Evolutionary conservation across 2,329 filamentous ascomycete species (phyloP), one percentile per base, ranked within the genome.

Genomic region (Fusarium succisae): DNA sequence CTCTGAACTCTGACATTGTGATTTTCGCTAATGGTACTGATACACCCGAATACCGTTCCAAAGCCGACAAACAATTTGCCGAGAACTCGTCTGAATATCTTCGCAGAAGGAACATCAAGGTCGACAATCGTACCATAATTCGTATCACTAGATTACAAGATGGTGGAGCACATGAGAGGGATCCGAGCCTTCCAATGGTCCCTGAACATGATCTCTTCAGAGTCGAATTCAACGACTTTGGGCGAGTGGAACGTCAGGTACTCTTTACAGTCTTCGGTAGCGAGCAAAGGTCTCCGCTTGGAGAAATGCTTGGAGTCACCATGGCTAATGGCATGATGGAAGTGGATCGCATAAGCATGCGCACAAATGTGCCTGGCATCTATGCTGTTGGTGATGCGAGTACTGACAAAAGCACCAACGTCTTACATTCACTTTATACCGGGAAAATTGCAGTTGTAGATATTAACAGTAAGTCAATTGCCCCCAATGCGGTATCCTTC

Each of bases 401-500:
- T 12, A 48, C 45, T n/a, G 45, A 48, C 14, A 48, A 48, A 8
- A 48, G 45, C 45, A 48, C 45, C 9, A 48, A 48, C 6, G 45
- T 48, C 4, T 48, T 48, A 8, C 45, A 48, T 17, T 48, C 45
- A 12, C 45, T 48, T 30, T 48, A 48, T 6, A 48, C 45, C 3
- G 45, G 45, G 9, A 48, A 48, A 17, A 48, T 48, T n/a, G 45
- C 45, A 17, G 45, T 48, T 48, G 45, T 48, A 10, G 45, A 48
- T n/a, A 48, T 48, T 8, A 30, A 30, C 9, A 32, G 45, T 48
- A 30, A 48, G 45, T n/a, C 45, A 15, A 32, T 6, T 30, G 6
- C 6, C 26, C 1, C 28, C 20, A 8, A n/a, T 30, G 4, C 13
- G 1, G 9, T 17, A n/a, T 7, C 20, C 5, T 20, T 11, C 20